phyloP scores from a whole-genome alignment of 176 grass and related monocot genomes.

The Aegilops tauschii region DNA sequence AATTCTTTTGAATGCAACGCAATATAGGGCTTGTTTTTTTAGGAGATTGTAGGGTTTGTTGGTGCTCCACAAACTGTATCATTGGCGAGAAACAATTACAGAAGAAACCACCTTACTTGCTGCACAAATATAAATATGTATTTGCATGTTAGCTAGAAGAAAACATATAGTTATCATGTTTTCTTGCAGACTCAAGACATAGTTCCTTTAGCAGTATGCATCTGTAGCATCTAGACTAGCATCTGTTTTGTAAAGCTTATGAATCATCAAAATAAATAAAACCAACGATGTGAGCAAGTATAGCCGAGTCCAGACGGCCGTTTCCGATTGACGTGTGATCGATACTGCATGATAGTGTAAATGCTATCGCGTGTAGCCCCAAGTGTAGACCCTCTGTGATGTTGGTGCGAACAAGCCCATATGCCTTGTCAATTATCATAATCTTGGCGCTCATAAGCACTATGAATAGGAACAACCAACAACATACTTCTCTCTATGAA shows the following conservation, averaged over 20 bases:
- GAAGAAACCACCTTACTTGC: constrained; percentile 22
- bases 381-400: no score
- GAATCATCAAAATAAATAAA: neutral
- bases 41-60: constrained; percentile 27
- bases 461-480: neutral
- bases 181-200: no score
- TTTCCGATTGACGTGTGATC: neutral
- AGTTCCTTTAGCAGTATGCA: no score
- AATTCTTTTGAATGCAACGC: neutral
- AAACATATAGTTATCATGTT: no score
- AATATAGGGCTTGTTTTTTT: constrained; percentile 27
- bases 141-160: neutral
- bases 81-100: neutral
- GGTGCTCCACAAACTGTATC: neutral
- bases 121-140: neutral
- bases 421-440: neutral
- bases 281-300: neutral
- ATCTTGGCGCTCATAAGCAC: neutral
- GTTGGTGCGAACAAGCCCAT: neutral
- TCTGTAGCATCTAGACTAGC: no score
- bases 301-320: neutral
- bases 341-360: neutral
- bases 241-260: no score
- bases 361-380: neutral
- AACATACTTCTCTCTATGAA: neutral